Conservation (phyloP, 2,329 filamentous ascomycete genomes). For the Venturia oleaginea region DNA sequence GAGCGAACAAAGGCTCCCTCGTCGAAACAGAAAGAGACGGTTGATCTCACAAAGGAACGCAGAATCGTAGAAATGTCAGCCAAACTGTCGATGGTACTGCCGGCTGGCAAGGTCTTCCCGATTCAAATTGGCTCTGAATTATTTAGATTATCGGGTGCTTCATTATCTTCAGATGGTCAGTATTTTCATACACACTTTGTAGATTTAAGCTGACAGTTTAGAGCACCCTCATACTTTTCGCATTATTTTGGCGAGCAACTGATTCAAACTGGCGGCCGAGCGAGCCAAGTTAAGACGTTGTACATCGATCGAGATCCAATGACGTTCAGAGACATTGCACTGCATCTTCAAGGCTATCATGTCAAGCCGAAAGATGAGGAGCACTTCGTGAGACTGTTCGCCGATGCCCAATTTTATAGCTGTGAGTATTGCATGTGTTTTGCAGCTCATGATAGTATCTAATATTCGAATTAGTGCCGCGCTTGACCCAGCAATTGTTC, state of each 20-base stretch:
- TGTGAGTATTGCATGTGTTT: slow-evolving; percentile 39
- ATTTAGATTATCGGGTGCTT: slow-evolving; percentile 61
- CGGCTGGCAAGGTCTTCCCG: slow-evolving; percentile 62
- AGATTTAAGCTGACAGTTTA: slow-evolving; percentile 38
- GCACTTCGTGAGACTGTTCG: slow-evolving; percentile 87
- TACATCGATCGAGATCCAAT: slow-evolving; percentile 91
- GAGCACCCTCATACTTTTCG: slow-evolving; percentile 94
- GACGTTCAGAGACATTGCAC: slow-evolving; percentile 81
- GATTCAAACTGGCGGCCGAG: slow-evolving; percentile 50
- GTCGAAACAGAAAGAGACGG: not conserved
- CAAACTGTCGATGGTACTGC: slow-evolving; percentile 40
- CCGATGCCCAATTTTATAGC: slow-evolving; percentile 91
- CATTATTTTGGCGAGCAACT: slow-evolving; percentile 86
- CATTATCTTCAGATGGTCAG: slow-evolving; percentile 63
- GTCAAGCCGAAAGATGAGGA: slow-evolving; percentile 69
- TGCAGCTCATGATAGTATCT: slow-evolving; percentile 8
- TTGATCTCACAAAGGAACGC: slow-evolving; percentile 23
- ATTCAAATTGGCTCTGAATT: slow-evolving; percentile 61
- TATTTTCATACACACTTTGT: slow-evolving; percentile 16
- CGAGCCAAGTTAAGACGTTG: slow-evolving; percentile 60
- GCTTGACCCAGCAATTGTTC: slow-evolving; percentile 82
- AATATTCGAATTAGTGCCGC: slow-evolving; percentile 55
- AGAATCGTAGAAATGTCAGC: slow-evolving; percentile 25
- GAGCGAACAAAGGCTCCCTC: not conserved
- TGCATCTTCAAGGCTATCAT: slow-evolving; percentile 87